A percentile compares a stretch with the other conserved stretches of the same genome.
Evolutionary conservation across 73 alveolate species (phyloP).

Genomic region (Paramecium octaurelia): DNA sequence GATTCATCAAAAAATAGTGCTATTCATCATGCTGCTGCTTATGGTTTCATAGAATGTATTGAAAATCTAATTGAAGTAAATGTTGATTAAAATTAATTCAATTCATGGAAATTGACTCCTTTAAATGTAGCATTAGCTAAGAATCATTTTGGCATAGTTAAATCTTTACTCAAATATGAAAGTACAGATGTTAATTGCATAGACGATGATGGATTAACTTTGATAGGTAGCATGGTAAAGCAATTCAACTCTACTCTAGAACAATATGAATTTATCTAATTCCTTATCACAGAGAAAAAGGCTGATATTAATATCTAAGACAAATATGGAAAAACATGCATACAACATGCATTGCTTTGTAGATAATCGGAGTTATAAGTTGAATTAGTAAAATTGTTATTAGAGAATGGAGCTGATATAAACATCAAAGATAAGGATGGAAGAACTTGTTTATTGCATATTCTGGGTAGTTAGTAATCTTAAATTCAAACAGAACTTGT

Average conservation of each 20-base stretch:
- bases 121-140: constrained; percentile 82
- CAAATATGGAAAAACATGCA: constrained; percentile 82
- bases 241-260: constrained; percentile 65
- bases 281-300: constrained; percentile 77
- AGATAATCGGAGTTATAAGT: constrained; percentile 50
- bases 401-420: constrained; percentile 74
- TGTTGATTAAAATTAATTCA: constrained; percentile 87
- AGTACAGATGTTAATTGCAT: constrained; percentile 90
- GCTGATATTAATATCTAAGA: constrained; percentile 90
- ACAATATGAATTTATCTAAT: constrained; percentile 73
- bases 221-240: constrained; percentile 76
- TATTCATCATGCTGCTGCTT: constrained; percentile 97
- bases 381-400: constrained; percentile 62
- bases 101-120: constrained; percentile 96
- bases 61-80: constrained; percentile 85
- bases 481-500: neutral
- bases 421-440: constrained; percentile 77
- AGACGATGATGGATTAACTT: constrained; percentile 92
- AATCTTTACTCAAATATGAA: constrained; percentile 82
- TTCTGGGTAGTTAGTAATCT: neutral
- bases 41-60: constrained; percentile 86
- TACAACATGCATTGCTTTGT: constrained; percentile 76
- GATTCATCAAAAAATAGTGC: constrained; percentile 93
- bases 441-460: constrained; percentile 68
- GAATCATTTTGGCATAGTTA: constrained; percentile 83